Evolutionary conservation across 129 eudicot genomes (phyloP).

Genomic region (Helianthus annuus): HanXRQr2.0-SUNRISE NC_035433.2:129746737-129747236

Average conservation of each 20-base stretch:
- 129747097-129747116: slow-evolving; percentile 53
- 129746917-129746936: slow-evolving; percentile 65
- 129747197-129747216: neutral
- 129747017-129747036: slow-evolving; percentile 92
- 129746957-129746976: slow-evolving; percentile 83
- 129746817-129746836: slow-evolving; percentile 85
- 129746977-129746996: slow-evolving; percentile 80
- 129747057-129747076: slow-evolving; percentile 90
- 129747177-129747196: slow-evolving; percentile 14
- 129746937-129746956: slow-evolving; percentile 87
- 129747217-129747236: neutral
- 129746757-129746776: slow-evolving; percentile 97
- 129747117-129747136: slow-evolving; percentile 74
- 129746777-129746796: slow-evolving; percentile 90
- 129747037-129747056: slow-evolving; percentile 95
- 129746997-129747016: slow-evolving; percentile 79
- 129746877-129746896: slow-evolving; percentile 73
- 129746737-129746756: slow-evolving; percentile 91
- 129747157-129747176: slow-evolving; percentile 41
- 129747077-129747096: slow-evolving; percentile 96
- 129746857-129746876: slow-evolving; percentile 69
- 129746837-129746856: slow-evolving; percentile 96
- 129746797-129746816: slow-evolving; percentile 79
- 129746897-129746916: slow-evolving; percentile 74
- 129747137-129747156: slow-evolving; percentile 70